phyloP scores from a whole-genome alignment of 2,329 filamentous ascomycete genomes.

The Alternaria triticina region DNA sequence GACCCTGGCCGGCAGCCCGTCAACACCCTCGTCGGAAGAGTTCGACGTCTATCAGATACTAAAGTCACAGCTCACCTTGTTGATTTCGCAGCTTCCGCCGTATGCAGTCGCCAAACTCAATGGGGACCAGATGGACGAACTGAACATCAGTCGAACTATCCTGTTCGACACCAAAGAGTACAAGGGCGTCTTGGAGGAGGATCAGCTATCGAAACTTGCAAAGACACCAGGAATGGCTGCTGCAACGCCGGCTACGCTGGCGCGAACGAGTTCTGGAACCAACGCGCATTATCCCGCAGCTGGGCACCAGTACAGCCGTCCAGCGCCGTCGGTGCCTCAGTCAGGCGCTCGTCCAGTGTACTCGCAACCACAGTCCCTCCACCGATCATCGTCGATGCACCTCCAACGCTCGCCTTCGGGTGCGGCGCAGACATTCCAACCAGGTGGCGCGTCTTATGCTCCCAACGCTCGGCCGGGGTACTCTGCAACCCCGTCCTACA shows the following conservation, averaged over 20 bases:
- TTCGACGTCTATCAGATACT: constrained; percentile 71
- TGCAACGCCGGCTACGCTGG: constrained; percentile 35
- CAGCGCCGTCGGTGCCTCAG: constrained; percentile 33
- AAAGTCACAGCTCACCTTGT: constrained; percentile 74
- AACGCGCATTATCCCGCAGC: constrained; percentile 38
- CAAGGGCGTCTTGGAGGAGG: constrained; percentile 82
- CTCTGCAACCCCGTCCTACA: constrained; percentile 35
- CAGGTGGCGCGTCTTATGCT: constrained; percentile 36
- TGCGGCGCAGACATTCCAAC: constrained; percentile 36
- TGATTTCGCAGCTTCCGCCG: constrained; percentile 78
- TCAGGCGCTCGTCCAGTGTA: constrained; percentile 41
- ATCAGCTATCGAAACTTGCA: constrained; percentile 62
- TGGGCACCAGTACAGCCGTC: constrained; percentile 41
- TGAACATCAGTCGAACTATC: constrained; percentile 82
- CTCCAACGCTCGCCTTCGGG: constrained; percentile 44
- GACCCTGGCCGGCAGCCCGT: constrained; percentile 61
- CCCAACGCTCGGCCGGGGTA: constrained; percentile 36
- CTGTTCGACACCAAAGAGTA: constrained; percentile 75
- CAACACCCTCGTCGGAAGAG: constrained; percentile 68
- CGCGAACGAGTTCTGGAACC: constrained; percentile 34
- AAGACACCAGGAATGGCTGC: constrained; percentile 47
- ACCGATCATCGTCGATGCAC: constrained; percentile 46
- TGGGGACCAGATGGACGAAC: constrained; percentile 81
- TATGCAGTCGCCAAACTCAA: constrained; percentile 87
- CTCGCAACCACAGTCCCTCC: constrained; percentile 42